Conservation (phyloP, 1,139 yeast genomes). For the Blastobotrys elegans region DNA sequence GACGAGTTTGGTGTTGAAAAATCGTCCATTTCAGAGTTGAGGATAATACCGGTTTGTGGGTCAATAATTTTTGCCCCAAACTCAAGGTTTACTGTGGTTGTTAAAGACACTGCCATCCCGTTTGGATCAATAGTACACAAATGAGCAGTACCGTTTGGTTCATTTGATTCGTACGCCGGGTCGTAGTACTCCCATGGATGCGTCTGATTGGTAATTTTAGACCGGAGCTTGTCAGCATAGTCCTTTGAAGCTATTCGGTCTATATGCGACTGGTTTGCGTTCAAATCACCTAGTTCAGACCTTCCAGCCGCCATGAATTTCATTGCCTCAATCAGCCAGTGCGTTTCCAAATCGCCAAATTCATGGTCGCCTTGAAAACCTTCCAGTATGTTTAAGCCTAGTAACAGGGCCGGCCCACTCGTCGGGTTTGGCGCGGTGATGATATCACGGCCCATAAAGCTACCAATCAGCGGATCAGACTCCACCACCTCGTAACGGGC, state of each 20-base stretch:
- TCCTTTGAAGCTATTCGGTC: constrained; percentile 37
- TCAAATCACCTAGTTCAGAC: constrained; percentile 71
- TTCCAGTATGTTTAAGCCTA: constrained; percentile 64
- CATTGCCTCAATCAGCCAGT: constrained; percentile 76
- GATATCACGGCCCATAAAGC: constrained; percentile 48
- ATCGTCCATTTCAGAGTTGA: constrained; percentile 95
- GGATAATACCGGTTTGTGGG: constrained; percentile 69
- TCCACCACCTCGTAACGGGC: constrained; percentile 51
- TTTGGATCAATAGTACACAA: constrained; percentile 66
- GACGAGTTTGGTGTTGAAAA: constrained; percentile 66
- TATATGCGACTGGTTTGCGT: constrained; percentile 33
- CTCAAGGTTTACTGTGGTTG: constrained; percentile 81
- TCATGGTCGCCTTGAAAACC: constrained; percentile 38
- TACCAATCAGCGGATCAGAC: constrained; percentile 49
- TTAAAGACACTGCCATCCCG: constrained; percentile 74
- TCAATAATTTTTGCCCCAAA: constrained; percentile 86
- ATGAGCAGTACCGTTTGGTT: constrained; percentile 87
- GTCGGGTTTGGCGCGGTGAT: constrained; percentile 73
- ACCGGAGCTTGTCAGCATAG: constrained; percentile 53
- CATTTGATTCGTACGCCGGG: constrained; percentile 69
- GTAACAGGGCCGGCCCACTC: constrained; percentile 74
- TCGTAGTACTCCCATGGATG: constrained; percentile 64
- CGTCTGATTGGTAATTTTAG: constrained; percentile 50
- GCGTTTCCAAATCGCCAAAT: constrained; percentile 47
- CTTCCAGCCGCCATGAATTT: constrained; percentile 90